These are phyloP conservation scores for Ceratobasidium sp. DNA, from an alignment of 1,284 basidiomycete species.

Conservation along the genomic window DNA sequence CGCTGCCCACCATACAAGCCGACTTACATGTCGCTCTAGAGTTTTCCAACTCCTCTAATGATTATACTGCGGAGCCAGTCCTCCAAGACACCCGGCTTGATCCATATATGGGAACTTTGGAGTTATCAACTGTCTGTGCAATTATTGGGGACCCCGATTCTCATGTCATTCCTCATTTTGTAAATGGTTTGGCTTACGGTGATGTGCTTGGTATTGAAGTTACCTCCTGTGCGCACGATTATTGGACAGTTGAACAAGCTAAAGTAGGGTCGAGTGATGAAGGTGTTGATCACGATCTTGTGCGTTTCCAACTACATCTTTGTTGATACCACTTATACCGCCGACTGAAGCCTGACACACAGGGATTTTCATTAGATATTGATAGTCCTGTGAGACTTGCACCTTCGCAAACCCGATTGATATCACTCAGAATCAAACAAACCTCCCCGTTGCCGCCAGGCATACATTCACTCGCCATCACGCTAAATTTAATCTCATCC, in stretches of 20 bases:
- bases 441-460: background rate
- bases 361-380: slow-evolving; percentile 40
- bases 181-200: slow-evolving; percentile 78
- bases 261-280: background rate
- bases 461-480: background rate
- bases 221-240: slow-evolving; percentile 57
- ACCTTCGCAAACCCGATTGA: slow-evolving; percentile 49
- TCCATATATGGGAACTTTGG: slow-evolving; percentile 60
- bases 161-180: slow-evolving; percentile 72
- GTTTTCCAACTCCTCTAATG: slow-evolving; percentile 60
- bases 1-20: slow-evolving; percentile 40
- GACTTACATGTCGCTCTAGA: slow-evolving; percentile 61
- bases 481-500: background rate
- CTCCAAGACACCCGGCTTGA: slow-evolving; percentile 37
- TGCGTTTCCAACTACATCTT: background rate
- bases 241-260: background rate
- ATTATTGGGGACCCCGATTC: slow-evolving; percentile 56
- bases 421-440: slow-evolving; percentile 49
- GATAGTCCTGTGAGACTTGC: slow-evolving; percentile 38
- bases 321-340: no score
- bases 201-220: slow-evolving; percentile 71
- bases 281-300: background rate
- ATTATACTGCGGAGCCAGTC: slow-evolving; percentile 60
- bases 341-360: background rate
- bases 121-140: background rate